phyloP scores from a whole-genome alignment of 2,329 filamentous ascomycete genomes.

The Neurospora crassa region DNA sequence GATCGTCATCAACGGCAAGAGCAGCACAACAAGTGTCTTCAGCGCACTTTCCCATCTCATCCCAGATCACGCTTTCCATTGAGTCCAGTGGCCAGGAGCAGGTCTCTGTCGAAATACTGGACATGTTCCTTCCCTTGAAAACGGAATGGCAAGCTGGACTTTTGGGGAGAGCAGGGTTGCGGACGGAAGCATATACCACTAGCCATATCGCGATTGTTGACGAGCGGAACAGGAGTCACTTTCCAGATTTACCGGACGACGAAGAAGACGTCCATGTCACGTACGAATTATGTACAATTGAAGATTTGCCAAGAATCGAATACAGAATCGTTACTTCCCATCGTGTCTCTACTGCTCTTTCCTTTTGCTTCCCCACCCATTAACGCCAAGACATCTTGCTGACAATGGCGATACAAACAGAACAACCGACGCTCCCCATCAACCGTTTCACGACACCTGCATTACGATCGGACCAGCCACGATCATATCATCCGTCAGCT shows the following conservation, averaged over 20 bases:
- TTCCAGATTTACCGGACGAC: neutral
- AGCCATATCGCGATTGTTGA: neutral
- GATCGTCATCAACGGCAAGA: neutral
- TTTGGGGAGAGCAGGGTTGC: neutral
- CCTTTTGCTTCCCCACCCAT: neutral
- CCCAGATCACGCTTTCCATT: neutral
- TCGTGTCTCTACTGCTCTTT: neutral
- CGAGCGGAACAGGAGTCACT: neutral
- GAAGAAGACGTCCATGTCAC: neutral
- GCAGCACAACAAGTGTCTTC: neutral
- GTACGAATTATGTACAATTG: neutral
- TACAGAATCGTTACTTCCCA: neutral
- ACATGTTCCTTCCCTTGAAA: neutral
- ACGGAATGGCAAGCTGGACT: neutral
- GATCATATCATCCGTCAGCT: conserved; percentile 52
- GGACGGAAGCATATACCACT: neutral
- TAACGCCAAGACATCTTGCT: neutral
- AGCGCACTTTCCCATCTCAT: neutral
- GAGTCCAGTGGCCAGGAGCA: neutral
- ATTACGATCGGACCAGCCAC: conserved; percentile 56
- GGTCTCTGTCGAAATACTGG: neutral
- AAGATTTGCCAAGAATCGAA: neutral
- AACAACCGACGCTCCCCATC: neutral
- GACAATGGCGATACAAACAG: neutral
- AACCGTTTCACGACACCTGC: conserved; percentile 33